A percentile compares a stretch with the other conserved stretches of the same genome.
Evolutionary conservation across 192 early-diverging fungal genomes (phyloP).

Genomic region (Umbelopsis sp.): DNA sequence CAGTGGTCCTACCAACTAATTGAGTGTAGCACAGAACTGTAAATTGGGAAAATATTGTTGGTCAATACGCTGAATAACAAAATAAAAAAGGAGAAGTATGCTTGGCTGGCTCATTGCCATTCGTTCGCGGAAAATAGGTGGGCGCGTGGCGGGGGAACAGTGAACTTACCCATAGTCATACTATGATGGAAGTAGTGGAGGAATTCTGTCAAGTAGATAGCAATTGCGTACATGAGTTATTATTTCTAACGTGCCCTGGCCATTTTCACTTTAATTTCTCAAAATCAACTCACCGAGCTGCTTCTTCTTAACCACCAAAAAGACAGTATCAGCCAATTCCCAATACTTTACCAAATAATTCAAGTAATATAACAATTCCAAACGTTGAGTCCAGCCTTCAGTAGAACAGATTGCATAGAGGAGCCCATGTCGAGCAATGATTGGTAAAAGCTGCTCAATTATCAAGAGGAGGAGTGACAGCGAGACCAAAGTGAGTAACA

Average conservation of each 20-base stretch:
- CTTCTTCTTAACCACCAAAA: slow-evolving; percentile 81
- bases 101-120: not conserved
- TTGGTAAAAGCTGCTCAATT: slow-evolving; percentile 73
- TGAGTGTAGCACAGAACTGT: slow-evolving; percentile 74
- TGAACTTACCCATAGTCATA: slow-evolving; percentile 64
- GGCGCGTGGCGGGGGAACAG: not conserved
- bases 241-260: too few species aligned
- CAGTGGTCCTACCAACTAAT: slow-evolving; percentile 66
- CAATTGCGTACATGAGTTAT: too few species aligned
- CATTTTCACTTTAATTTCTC: not conserved
- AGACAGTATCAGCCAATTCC: slow-evolving; percentile 86
- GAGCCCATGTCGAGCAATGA: slow-evolving; percentile 63
- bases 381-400: slow-evolving; percentile 65
- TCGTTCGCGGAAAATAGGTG: not conserved
- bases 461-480: slow-evolving; percentile 66
- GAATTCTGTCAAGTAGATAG: slow-evolving; percentile 62
- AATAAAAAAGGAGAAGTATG: not conserved
- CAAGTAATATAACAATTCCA: slow-evolving; percentile 83
- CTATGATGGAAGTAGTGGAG: slow-evolving; percentile 92
- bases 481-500: slow-evolving; percentile 69
- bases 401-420: slow-evolving; percentile 69
- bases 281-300: slow-evolving; percentile 50
- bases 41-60: slow-evolving; percentile 1
- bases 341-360: slow-evolving; percentile 91
- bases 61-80: not conserved